phyloP scores from a whole-genome alignment of 495 filamentous ascomycete genomes.

The Aspergillus affinis region DNA sequence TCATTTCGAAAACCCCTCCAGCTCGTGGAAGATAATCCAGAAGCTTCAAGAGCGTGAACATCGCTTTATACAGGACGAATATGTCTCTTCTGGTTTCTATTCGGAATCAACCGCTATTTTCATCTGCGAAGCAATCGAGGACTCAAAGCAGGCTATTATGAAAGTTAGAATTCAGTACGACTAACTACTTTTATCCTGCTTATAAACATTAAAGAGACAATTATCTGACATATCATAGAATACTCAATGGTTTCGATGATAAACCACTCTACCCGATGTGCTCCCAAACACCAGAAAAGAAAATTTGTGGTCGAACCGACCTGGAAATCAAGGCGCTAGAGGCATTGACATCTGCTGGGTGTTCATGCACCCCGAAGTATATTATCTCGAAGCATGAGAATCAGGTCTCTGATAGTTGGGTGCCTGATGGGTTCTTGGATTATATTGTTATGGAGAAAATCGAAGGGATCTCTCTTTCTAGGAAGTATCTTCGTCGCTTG shows the following conservation, averaged over 20 bases:
- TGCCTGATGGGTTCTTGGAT: conserved; percentile 3
- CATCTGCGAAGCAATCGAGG: not conserved
- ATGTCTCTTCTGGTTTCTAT: conserved; percentile 2
- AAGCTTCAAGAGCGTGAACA: conserved; percentile 7
- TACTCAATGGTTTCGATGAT: conserved; percentile 3
- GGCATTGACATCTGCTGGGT: not conserved
- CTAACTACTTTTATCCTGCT: not conserved
- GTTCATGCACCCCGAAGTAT: conserved; percentile 7
- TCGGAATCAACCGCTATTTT: conserved; percentile 6
- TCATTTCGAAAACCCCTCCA: conserved; percentile 8
- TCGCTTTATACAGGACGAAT: conserved; percentile 6
- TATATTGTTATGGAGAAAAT: conserved; percentile 8
- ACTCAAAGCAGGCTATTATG: conserved; percentile 9
- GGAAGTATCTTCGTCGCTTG: not conserved
- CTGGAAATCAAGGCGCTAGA: conserved; percentile 3
- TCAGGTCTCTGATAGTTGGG: conserved; percentile 1
- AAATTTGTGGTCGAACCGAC: conserved; percentile 5
- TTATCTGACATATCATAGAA: conserved; percentile 7
- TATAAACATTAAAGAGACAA: not conserved
- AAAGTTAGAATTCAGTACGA: conserved; percentile 11
- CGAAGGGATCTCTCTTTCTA: conserved; percentile 4
- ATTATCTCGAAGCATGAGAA: conserved; percentile 9
- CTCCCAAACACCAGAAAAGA: conserved; percentile 4
- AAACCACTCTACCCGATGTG: not conserved
- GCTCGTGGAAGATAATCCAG: conserved; percentile 12